These are phyloP conservation scores for Haematococcus lacustris DNA, from an alignment of 139 green algal genomes.

Conservation along the genomic window DNA sequence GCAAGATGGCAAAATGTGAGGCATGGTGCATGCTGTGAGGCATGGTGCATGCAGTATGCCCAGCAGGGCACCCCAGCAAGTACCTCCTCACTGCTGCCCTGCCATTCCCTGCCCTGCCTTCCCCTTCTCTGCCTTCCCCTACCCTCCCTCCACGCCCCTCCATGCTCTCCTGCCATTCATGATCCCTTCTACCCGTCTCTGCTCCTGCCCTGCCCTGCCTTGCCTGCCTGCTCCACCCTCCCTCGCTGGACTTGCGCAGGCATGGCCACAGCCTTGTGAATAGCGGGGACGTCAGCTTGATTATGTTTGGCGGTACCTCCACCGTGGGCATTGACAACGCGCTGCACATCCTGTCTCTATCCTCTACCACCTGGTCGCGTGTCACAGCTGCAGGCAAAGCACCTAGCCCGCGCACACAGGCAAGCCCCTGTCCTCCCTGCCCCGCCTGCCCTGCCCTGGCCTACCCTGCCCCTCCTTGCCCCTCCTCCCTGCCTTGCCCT, in stretches of 20 bases:
- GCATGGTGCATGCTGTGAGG: no score
- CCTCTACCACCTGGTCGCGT: constrained; percentile 22
- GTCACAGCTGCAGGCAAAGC: constrained; percentile 14
- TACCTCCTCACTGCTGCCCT: constrained; percentile 12
- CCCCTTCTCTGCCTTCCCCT: no score
- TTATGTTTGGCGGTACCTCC: constrained; percentile 41
- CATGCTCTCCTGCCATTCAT: no score
- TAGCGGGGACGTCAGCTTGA: constrained; percentile 28
- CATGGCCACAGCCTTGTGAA: constrained; percentile 33
- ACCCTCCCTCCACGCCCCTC: no score
- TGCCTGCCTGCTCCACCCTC: no score
- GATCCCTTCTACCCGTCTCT: no score
- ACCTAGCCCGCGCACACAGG: constrained; percentile 35
- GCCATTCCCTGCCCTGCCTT: background rate
- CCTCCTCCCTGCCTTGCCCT: no score
- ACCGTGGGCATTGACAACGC: constrained; percentile 23
- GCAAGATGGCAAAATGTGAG: background rate
- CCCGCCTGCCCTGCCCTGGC: no score
- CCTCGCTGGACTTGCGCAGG: constrained; percentile 12
- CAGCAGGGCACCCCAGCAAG: constrained; percentile 1
- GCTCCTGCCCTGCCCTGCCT: no score
- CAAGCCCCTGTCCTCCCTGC: constrained; percentile 29
- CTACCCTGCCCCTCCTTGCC: no score
- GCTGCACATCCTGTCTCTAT: constrained; percentile 27
- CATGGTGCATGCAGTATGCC: no score